Percentiles rank a stretch among this genome's conserved stretches.
phyloP scores from a whole-genome alignment of 2,329 filamentous ascomycete species.

The Aspergillus niger region DNA sequence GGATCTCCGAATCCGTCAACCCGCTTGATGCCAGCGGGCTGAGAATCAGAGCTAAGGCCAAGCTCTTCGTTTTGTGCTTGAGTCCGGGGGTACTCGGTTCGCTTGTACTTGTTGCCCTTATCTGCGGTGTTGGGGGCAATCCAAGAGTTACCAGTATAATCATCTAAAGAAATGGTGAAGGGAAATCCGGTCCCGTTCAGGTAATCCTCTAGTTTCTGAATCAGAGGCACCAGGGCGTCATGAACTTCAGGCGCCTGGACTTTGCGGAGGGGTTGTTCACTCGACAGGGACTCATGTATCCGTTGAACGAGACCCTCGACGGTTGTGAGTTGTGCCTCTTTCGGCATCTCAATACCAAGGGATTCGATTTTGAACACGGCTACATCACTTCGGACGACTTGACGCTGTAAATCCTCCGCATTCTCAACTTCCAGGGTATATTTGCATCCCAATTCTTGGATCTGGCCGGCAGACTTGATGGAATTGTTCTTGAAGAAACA shows the following conservation, averaged over 20 bases:
- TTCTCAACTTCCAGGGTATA: conserved; percentile 79
- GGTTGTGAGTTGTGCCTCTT: conserved; percentile 88
- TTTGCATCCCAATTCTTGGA: conserved; percentile 83
- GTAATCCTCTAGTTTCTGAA: too few relatives aligned
- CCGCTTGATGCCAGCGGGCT: too few relatives aligned
- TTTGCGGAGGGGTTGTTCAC: conserved; percentile 81
- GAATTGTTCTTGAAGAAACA: conserved; percentile 91
- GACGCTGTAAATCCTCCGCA: conserved; percentile 74
- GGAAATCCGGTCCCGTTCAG: conserved; percentile 47
- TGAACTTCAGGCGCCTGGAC: conserved; percentile 75
- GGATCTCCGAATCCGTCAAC: too few relatives aligned
- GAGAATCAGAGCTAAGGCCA: conserved; percentile 46
- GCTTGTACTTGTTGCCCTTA: conserved; percentile 85
- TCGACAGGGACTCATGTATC: conserved; percentile 76
- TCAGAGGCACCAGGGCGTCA: conserved; percentile 64
- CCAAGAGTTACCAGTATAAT: conserved; percentile 93
- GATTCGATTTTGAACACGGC: conserved; percentile 86
- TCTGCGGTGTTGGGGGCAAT: conserved; percentile 79
- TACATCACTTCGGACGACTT: conserved; percentile 89
- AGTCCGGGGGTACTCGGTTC: conserved; percentile 79
- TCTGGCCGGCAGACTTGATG: conserved; percentile 86
- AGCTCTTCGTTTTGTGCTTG: conserved; percentile 83
- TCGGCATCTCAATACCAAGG: conserved; percentile 87
- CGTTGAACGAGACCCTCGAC: conserved; percentile 82
- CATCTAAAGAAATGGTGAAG: conserved; percentile 85